Base-by-base conservation (phyloP, 768 basidiomycete genomes). In the Coprinopsis marcescibilis region DNA sequence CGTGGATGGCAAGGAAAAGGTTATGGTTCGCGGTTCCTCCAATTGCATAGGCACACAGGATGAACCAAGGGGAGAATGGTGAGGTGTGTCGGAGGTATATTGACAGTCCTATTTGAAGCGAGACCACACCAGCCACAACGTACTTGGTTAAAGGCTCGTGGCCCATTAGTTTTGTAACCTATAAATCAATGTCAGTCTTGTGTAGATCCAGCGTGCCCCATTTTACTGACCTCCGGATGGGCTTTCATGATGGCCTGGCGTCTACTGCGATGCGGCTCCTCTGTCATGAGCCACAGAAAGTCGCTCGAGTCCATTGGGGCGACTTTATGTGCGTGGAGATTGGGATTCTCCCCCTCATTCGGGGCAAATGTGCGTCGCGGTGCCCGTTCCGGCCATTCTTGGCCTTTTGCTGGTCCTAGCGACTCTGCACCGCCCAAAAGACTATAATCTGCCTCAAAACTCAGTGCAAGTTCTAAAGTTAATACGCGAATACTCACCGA, bases 1-100 rank as follows among this genome's bases (percentile, higher is more conserved):
- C 96, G 61, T 99, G 96, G 45, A 99, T 96, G 34, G 96, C 92
- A 39, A 99, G 79, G 67, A 99, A 99, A 30, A 95, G 76, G 63
- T 98, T 99, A 63, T 99, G 96, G 66, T 98, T 99, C 6, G 87
- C 85, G 1, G 95, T 97, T 2, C 92, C 96, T 1, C 96, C 96
- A 40, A 98, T 75, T 12, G 67, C 72, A 61, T 97, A 98, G 1
- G 95, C 91, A 11, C 72, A 71, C 48, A 84, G 52, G 47, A 97
- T 58, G 66, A 96, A 97, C 39, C 70, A 57, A 17, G 73, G 76
- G 2, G 89, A 91, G 40, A 83, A 62, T 1, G 89, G 81, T 23
- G 77, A 73, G 3, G 78, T 80, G 57, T 83, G 66, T 5, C 87
- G 83, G 15, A 98, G 75, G 44, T 68, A 63, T 46, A 80, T 63